These are phyloP conservation scores for Syncephalastrum monosporum DNA, from an alignment of 371 early-diverging fungal genomes.

Conservation along the genomic window DNA sequence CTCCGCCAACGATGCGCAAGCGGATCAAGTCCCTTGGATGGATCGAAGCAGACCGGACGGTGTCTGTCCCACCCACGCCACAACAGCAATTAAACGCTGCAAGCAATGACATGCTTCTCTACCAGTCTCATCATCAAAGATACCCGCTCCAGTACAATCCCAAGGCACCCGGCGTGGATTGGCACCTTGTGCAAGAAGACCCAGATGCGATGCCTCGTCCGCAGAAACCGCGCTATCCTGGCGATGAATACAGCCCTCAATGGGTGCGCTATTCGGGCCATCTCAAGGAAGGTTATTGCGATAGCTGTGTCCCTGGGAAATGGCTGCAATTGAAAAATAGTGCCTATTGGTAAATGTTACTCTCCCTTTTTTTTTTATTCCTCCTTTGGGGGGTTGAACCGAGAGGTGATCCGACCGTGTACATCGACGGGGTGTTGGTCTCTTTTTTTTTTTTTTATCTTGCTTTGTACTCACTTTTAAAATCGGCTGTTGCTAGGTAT, in stretches of 20 bases:
- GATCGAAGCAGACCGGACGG: too few relatives aligned
- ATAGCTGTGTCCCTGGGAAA: constrained; percentile 79
- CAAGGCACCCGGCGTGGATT: constrained; percentile 4
- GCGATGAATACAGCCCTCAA: constrained; percentile 85
- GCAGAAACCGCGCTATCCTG: constrained; percentile 68
- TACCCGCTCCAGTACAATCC: not conserved
- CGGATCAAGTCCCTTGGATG: too few relatives aligned
- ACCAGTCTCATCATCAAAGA: too few relatives aligned
- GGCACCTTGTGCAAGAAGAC: constrained; percentile 29
- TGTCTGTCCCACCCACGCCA: not conserved
- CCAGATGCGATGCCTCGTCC: constrained; percentile 44
- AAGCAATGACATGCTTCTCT: constrained; percentile 5
- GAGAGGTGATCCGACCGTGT: too few relatives aligned
- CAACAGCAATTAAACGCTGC: not conserved
- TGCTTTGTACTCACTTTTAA: not conserved
- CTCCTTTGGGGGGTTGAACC: too few relatives aligned
- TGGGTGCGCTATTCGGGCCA: constrained; percentile 83
- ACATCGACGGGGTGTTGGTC: too few relatives aligned
- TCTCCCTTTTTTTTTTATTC: not conserved
- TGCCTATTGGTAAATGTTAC: constrained; percentile 74
- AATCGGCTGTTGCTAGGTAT: constrained; percentile 21
- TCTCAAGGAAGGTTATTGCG: constrained; percentile 86
- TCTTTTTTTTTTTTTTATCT: not conserved
- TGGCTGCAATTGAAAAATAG: constrained; percentile 94
- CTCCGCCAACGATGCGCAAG: too few relatives aligned